phyloP scores from a whole-genome alignment of 345 rosid species.

The Ceriops tagal region DNA sequence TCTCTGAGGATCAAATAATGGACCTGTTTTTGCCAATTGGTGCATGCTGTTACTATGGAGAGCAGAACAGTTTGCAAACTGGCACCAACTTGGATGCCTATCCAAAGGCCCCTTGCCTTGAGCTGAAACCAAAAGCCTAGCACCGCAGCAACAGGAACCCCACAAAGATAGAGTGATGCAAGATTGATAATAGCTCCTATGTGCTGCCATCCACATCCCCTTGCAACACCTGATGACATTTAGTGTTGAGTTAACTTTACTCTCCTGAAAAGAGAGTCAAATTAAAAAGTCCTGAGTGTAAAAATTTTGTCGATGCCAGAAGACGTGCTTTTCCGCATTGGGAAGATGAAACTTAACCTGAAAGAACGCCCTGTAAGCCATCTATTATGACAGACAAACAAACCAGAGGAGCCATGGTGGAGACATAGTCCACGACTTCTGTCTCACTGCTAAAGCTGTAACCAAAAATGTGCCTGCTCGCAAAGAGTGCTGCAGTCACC shows the following conservation, averaged over 20 bases:
- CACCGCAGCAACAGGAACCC: constrained; percentile 13
- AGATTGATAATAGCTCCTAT: constrained; percentile 17
- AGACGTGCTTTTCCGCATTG: background rate
- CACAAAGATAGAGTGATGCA: constrained; percentile 11
- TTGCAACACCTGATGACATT: constrained; percentile 13
- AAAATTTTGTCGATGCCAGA: background rate
- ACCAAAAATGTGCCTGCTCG: constrained; percentile 16
- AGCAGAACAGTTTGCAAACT: constrained; percentile 1
- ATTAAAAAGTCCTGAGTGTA: background rate
- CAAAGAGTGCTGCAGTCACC: constrained; percentile 14
- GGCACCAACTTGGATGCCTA: constrained; percentile 10
- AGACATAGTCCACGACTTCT: constrained; percentile 22
- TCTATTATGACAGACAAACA: constrained; percentile 20
- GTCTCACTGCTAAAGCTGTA: constrained; percentile 15
- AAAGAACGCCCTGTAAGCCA: constrained; percentile 20
- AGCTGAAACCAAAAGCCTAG: constrained; percentile 13
- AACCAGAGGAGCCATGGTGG: constrained; percentile 21
- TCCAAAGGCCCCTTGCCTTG: constrained; percentile 20
- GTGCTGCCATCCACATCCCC: constrained; percentile 27
- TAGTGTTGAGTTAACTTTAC: too few species aligned
- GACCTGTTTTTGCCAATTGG: constrained; percentile 26
- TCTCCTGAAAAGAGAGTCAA: too few species aligned
- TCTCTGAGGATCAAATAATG: background rate
- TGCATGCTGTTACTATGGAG: background rate
- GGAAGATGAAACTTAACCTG: constrained; percentile 8